Base-by-base conservation (phyloP, 225 moss, liverwort and hornwort genomes). In the Neckera pumila region DNA sequence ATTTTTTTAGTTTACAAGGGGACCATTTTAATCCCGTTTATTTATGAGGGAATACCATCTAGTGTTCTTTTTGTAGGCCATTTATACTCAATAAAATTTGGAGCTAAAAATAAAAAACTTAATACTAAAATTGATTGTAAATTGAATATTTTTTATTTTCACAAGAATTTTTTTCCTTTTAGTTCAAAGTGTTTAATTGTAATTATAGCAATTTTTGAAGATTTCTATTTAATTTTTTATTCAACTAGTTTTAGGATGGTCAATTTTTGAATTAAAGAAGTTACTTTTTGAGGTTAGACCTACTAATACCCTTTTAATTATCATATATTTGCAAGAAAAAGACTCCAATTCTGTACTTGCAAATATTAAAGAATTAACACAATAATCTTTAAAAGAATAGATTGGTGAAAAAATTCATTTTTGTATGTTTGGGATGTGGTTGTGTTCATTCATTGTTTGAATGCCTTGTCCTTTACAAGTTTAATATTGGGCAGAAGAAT, bases 401-500 rank as follows among this genome's bases (percentile, higher is more conserved):
- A n/a, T 22, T 7, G 7, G 12, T 22, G 12, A 38, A 69, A 69
- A 23, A 69, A 69, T 1, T 23, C 22, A 22, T 38, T 56, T 56
- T 13, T 69, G 8, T 69, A 0, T 10, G 3, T 4, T 38, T 70
- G 8, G 14, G 3, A 70, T 25, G 14, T 25, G 1, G 40, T 40
- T 70, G 40, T 12, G 4, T 70, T 40, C 8, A 14, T 70, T 1
- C 1, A 1, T 7, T 38, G 7, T 23, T 38, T 1, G 14, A 69
- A 38, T 11, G 7, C 9, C 2, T 38, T 13, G 3, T 38, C 40
- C 7, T 38, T 23, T 1, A 23, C 0, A 2, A 4, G 14, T 70
- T 9, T 5, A 26, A 42, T n/a, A 70, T 26, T 70, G 26, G 70
- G 9, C 0, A 20, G 4, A 70, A 1, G 14, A 40, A 0, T 14